Conservation (phyloP, 805 yeast genomes). For the Yarrowia sp. region DNA sequence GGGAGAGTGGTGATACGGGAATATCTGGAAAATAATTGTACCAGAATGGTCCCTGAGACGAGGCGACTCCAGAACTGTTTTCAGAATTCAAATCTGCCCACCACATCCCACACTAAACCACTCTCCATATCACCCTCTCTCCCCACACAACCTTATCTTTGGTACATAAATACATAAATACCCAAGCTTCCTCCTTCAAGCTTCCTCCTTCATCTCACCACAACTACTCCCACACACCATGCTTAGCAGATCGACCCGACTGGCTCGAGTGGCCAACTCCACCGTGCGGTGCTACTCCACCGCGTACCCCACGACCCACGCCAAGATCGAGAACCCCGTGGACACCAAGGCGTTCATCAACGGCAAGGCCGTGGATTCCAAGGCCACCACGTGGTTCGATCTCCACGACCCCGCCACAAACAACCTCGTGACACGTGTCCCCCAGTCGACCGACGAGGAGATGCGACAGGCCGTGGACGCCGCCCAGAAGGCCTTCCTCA, state of each 20-base stretch:
- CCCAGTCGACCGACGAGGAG: conserved; percentile 73
- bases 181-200: not conserved
- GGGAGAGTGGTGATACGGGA: no score
- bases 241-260: conserved; percentile 35
- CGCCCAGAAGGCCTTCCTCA: conserved; percentile 66
- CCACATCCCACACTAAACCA: no score
- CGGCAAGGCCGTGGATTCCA: conserved; percentile 59
- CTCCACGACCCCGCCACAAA: conserved; percentile 80
- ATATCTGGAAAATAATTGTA: no score
- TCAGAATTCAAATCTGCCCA: no score
- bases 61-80: no score
- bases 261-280: conserved; percentile 32
- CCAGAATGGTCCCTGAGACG: no score
- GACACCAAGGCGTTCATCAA: conserved; percentile 53
- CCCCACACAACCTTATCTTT: no score
- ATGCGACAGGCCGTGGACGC: conserved; percentile 68
- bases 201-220: not conserved
- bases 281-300: conserved; percentile 21
- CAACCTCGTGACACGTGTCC: conserved; percentile 68
- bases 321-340: conserved; percentile 47
- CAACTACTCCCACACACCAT: not conserved
- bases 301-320: conserved; percentile 46
- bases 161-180: not conserved
- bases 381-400: conserved; percentile 66
- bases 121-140: no score